Conservation (phyloP, 2,329 filamentous ascomycete species). For the Nemania sp. region DNA sequence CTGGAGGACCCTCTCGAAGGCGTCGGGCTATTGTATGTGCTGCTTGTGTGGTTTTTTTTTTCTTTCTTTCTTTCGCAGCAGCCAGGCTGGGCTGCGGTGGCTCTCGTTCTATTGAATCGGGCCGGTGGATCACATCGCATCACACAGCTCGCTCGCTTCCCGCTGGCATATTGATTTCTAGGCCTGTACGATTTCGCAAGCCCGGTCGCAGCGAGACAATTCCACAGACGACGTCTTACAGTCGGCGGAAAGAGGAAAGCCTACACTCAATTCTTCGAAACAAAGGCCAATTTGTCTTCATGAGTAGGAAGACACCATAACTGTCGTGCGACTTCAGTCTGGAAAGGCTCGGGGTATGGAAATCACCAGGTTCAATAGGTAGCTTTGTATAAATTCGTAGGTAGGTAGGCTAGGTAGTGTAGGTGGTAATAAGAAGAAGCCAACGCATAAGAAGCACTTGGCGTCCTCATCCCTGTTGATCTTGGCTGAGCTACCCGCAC, state of each 20-base stretch:
- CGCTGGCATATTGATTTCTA: not conserved
- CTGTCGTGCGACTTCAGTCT: not conserved
- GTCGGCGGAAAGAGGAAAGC: too few relatives aligned
- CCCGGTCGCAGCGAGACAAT: not conserved
- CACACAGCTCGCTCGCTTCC: conserved; percentile 1
- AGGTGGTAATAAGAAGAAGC: not conserved
- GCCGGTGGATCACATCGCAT: not conserved
- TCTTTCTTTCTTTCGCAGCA: too few relatives aligned
- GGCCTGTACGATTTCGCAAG: too few relatives aligned
- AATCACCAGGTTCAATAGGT: not conserved
- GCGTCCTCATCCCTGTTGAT: not conserved
- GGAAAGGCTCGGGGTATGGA: not conserved
- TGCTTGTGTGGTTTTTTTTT: not conserved
- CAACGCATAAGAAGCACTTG: not conserved
- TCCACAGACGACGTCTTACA: not conserved
- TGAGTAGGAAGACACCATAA: not conserved
- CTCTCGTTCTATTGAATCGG: not conserved
- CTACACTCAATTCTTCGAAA: not conserved
- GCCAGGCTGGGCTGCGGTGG: not conserved
- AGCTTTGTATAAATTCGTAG: not conserved
- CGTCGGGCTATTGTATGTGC: not conserved
- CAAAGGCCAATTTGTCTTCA: not conserved
- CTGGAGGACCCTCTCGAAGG: not conserved
- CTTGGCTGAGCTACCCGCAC: not conserved
- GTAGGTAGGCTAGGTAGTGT: too few relatives aligned